These are phyloP conservation scores for Penicillium odoratum DNA, from an alignment of 495 filamentous ascomycete genomes.

Conservation along the genomic window DNA sequence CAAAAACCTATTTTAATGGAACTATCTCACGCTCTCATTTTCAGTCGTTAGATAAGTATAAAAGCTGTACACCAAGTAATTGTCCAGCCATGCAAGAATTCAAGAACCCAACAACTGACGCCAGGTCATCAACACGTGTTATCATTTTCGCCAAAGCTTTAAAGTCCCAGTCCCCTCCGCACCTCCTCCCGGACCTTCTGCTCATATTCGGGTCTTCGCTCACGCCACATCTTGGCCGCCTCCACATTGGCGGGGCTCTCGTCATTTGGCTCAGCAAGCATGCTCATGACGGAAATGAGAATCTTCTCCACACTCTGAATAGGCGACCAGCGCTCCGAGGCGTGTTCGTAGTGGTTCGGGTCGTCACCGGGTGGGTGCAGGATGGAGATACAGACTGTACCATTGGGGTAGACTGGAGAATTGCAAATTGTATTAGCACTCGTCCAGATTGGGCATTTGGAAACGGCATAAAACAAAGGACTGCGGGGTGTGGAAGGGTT, in stretches of 20 bases:
- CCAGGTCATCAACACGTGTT: conserved; percentile 23
- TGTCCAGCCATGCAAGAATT: conserved; percentile 23
- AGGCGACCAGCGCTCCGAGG: conserved; percentile 91
- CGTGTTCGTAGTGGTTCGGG: conserved; percentile 97
- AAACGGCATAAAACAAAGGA: neutral
- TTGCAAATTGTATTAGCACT: neutral
- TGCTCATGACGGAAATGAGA: conserved; percentile 95
- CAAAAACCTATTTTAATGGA: neutral
- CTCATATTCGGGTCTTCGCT: conserved; percentile 82
- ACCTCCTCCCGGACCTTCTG: conserved; percentile 79
- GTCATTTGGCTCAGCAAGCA: conserved; percentile 98
- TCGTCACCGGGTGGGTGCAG: conserved; percentile 98
- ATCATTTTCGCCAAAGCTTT: conserved; percentile 7
- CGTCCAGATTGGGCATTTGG: neutral
- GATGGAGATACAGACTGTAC: conserved; percentile 95
- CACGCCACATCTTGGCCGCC: conserved; percentile 98
- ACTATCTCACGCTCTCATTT: neutral
- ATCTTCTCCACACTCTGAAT: conserved; percentile 99
- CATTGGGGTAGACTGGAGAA: conserved; percentile 78
- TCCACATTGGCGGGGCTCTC: conserved; percentile 98
- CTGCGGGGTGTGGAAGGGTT: conserved; percentile 9
- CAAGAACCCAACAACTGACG: conserved; percentile 17
- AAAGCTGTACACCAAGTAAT: conserved; percentile 17
- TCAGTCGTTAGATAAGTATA: conserved; percentile 7
- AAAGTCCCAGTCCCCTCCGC: conserved; percentile 60